Conservation (phyloP, 345 rosid species). For the Moricandia moricandioides region DNA sequence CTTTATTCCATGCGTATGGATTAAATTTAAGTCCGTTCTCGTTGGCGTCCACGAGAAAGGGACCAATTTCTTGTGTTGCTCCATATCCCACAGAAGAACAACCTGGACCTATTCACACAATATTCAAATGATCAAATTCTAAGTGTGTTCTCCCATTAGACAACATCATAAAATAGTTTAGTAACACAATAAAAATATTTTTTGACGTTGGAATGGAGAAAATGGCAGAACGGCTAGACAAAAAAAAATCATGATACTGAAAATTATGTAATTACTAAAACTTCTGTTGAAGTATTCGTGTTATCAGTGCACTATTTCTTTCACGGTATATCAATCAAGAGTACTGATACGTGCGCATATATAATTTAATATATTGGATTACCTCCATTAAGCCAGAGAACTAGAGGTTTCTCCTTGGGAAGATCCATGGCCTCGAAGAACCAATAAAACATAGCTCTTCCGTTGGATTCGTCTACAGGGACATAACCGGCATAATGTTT, state of each 20-base stretch:
- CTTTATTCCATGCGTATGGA: constrained; percentile 88
- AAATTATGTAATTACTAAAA: not conserved
- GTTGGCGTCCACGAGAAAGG: constrained; percentile 70
- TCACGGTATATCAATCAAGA: not conserved
- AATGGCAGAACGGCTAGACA: not conserved
- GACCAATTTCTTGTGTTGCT: constrained; percentile 99
- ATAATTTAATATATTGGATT: not conserved
- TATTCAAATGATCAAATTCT: not conserved
- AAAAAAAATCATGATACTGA: not conserved
- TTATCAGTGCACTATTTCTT: not conserved
- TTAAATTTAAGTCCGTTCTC: constrained; percentile 68
- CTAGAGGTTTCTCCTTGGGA: constrained; percentile 68
- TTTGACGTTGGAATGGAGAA: not conserved
- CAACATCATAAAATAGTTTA: not conserved
- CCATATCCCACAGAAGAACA: constrained; percentile 99
- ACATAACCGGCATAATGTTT: constrained; percentile 83
- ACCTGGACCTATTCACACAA: constrained; percentile 75
- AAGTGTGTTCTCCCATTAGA: constrained; percentile 13
- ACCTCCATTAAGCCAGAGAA: constrained; percentile 99
- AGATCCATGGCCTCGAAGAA: constrained; percentile 58
- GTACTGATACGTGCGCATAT: constrained; percentile 4
- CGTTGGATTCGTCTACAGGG: constrained; percentile 57
- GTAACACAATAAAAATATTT: not conserved
- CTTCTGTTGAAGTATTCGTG: not conserved
- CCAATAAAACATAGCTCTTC: constrained; percentile 92